Base-by-base conservation (phyloP, 2,329 filamentous ascomycete species). In the Lachnellula cervina region DNA sequence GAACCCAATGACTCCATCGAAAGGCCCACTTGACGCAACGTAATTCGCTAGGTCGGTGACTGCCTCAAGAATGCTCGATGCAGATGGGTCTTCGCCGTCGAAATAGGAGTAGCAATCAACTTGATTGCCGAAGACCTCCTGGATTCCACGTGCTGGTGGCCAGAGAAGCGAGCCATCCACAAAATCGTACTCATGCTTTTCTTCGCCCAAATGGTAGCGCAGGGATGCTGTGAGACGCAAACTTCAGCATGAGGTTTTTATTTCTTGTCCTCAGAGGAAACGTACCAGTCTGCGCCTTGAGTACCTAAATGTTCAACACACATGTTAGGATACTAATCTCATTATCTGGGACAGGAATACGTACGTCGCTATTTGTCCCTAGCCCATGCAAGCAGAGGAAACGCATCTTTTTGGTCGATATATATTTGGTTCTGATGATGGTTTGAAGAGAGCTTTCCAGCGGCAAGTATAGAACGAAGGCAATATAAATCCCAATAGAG, bases 1-100 rank as follows among this genome's bases (percentile, higher is more conserved):
- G 69, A 71, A 9, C 81, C 84, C 0, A 88, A 92, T 71, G 76
- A 74, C 46, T 73, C 73, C 25, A 68, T 68, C 21, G 17, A 28
- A 47, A 13, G 44, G 44, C 21, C 44, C 37, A 17, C 17, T 17
- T 16, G 16, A n/a, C 8, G 14, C 17, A 8, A 40, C 17, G 37
- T n/a, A 40, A 17, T 40, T 40, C 17, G 16, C 16, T 6, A 40
- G 37, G n/a, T 40, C 37, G 14, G 14, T 17, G 37, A 40, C 37
- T 16, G 37, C 37, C 16, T 40, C 17, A 2, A n/a, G 37, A 17
- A 32, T 32, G 4, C 37, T 40, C 37, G 37, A 40, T 40, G n/a
- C 37, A 17, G n/a, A 40, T 32, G 28, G 28, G 9, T 32, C 42
- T 17, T 44, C n/a, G 11, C n/a, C 19, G 13, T 44, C 19, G 19